Base-by-base conservation (phyloP, 192 early-diverging fungal genomes). In the Gonapodya sp. region DNA sequence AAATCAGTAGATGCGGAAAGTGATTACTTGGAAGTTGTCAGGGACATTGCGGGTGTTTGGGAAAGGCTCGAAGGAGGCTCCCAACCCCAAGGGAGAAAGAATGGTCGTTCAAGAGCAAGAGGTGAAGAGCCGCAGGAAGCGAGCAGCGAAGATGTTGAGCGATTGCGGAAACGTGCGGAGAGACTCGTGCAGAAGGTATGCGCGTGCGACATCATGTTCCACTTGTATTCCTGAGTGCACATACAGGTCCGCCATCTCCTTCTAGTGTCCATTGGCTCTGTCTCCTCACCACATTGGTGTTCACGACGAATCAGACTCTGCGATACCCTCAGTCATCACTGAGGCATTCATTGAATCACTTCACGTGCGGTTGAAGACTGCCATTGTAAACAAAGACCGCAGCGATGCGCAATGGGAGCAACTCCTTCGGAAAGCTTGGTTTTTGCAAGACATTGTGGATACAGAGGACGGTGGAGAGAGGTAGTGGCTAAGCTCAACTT, bases 331-430 rank as follows among this genome's bases (percentile, higher is more conserved):
- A 18, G 79, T 84, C 36, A 35, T 95, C 0, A 91, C 89, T 1
- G 88, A 89, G 81, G 82, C 89, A 24, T 93, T 93, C 72, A 86
- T 97, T 16, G 89, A 88, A 0, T 84, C 82, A 18, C 81, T 97
- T 36, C 92, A 95, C 80, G 91, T 89, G 31, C 81, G 89, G 2
- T 91, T 95, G 85, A 94, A 93, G 83, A 85, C 87, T n/a, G 92
- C 92, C 1, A 82, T 90, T 33, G 85, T 90, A 31, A 89, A 92
- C 82, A 88, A 90, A 72, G 92, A 93, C 72, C 87, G 95, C 79
- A 91, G 92, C 80, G 90, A 91, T 72, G 94, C 94, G 90, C 92
- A 95, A 36, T 96, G 94, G 91, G 88, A 86, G 30, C 89, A 93
- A 74, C 81, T 94, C 1, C 84, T 95, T 1, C 84, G 84, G 73